These are phyloP conservation scores for Kazachstania africana DNA, from an alignment of 805 yeast genomes.

Conservation along the genomic window DNA sequence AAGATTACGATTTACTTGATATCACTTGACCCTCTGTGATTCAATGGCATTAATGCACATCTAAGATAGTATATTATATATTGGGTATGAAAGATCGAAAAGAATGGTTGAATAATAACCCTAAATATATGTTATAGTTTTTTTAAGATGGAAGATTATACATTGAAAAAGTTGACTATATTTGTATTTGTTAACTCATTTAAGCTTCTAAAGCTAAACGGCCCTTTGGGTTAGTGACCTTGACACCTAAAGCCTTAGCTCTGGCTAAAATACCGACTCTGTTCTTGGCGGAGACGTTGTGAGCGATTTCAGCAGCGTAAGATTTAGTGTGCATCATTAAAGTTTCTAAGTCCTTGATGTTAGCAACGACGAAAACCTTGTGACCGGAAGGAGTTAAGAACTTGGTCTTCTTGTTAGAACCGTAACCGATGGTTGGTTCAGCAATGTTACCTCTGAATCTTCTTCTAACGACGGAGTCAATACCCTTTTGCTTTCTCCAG, in stretches of 20 bases:
- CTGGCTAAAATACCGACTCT: constrained; percentile 91
- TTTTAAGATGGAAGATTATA: background rate
- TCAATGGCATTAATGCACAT: too few relatives aligned
- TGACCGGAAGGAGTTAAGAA: constrained; percentile 95
- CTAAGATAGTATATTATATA: too few relatives aligned
- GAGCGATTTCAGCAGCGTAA: constrained; percentile 99
- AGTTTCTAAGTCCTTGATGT: constrained; percentile 87
- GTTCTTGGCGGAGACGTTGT: constrained; percentile 96
- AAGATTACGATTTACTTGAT: too few relatives aligned
- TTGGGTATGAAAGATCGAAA: too few relatives aligned
- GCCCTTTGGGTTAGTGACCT: constrained; percentile 99
- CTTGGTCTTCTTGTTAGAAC: constrained; percentile 98
- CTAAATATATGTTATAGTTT: background rate
- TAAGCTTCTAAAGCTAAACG: constrained; percentile 97
- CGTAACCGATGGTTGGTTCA: constrained; percentile 99
- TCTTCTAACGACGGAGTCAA: constrained; percentile 99
- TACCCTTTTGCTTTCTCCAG: constrained; percentile 99
- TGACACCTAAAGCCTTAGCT: constrained; percentile 97
- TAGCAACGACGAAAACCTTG: constrained; percentile 90
- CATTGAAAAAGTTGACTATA: background rate
- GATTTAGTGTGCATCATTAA: constrained; percentile 94
- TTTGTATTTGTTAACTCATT: constrained; percentile 12
- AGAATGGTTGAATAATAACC: background rate
- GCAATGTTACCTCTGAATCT: constrained; percentile 98
- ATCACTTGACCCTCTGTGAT: too few relatives aligned